These are phyloP conservation scores for Paraglomus brasilianum DNA, from an alignment of 192 early-diverging fungal genomes.

Conservation along the genomic window DNA sequence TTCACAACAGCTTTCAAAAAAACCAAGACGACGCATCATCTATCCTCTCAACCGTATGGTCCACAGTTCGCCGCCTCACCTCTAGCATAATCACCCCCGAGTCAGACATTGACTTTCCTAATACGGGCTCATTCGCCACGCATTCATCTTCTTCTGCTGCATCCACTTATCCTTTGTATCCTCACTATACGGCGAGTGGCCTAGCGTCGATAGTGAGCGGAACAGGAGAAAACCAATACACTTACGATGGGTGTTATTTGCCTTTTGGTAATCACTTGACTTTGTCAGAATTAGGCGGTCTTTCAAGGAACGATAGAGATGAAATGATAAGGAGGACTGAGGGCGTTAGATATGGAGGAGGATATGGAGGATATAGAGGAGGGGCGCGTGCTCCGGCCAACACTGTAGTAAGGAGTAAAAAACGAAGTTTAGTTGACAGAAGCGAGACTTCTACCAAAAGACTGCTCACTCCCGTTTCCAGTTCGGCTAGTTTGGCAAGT, in stretches of 20 bases:
- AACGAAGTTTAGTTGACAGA: background rate
- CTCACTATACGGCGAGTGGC: background rate
- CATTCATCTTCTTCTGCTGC: background rate
- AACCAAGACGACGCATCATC: background rate
- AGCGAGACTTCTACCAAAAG: background rate
- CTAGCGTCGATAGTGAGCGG: constrained; percentile 18
- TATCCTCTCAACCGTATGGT: constrained; percentile 17
- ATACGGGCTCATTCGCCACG: background rate
- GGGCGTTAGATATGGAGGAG: no score
- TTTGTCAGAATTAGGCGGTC: background rate
- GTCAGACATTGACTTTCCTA: background rate
- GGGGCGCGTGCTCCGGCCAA: no score
- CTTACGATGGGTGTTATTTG: constrained; percentile 16
- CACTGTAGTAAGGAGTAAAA: background rate
- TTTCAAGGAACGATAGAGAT: no score
- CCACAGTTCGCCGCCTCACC: constrained; percentile 12
- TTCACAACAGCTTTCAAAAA: no score
- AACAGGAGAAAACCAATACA: constrained; percentile 21
- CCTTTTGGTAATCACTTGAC: constrained; percentile 27
- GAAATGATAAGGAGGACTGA: no score
- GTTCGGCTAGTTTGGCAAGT: constrained; percentile 3
- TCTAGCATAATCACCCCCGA: constrained; percentile 6
- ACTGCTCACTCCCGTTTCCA: constrained; percentile 6
- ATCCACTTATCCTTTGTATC: constrained; percentile 5
- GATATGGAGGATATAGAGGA: no score